A percentile compares a stretch with the other conserved stretches of the same genome.
Conservation (phyloP, 306 rosid species). For the Carpinus viminea region DNA sequence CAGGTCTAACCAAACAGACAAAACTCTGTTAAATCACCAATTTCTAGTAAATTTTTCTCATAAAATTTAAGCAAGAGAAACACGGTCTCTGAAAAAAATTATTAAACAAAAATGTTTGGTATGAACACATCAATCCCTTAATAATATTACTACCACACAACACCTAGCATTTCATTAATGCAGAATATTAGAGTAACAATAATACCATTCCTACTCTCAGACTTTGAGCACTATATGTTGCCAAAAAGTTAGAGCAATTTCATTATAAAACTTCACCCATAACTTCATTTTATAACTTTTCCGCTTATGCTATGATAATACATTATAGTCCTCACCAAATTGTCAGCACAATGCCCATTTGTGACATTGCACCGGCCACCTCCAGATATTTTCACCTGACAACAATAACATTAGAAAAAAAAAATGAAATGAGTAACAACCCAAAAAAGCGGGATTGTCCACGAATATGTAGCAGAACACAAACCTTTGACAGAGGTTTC, state of each 20-base stretch:
- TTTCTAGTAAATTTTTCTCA: neutral
- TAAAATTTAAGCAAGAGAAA: constrained; percentile 18
- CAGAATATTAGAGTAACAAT: neutral
- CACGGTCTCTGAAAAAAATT: neutral
- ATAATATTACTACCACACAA: neutral
- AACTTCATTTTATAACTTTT: neutral
- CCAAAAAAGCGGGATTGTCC: constrained; percentile 7
- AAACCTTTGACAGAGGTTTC: constrained; percentile 81
- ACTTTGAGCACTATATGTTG: neutral
- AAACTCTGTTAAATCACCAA: neutral
- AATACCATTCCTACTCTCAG: neutral
- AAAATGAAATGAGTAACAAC: constrained; percentile 1
- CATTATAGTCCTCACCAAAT: constrained; percentile 45
- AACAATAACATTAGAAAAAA: constrained; percentile 10
- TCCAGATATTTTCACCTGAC: constrained; percentile 86
- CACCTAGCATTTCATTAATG: neutral
- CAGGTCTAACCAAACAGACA: neutral
- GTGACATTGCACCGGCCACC: constrained; percentile 98
- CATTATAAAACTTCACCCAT: neutral
- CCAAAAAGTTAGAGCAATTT: neutral
- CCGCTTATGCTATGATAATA: neutral
- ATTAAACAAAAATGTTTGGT: neutral
- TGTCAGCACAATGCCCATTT: constrained; percentile 73
- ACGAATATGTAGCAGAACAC: constrained; percentile 2
- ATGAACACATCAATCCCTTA: neutral